phyloP scores from a whole-genome alignment of 495 filamentous ascomycete species.

The Penicillium soppii region DNA sequence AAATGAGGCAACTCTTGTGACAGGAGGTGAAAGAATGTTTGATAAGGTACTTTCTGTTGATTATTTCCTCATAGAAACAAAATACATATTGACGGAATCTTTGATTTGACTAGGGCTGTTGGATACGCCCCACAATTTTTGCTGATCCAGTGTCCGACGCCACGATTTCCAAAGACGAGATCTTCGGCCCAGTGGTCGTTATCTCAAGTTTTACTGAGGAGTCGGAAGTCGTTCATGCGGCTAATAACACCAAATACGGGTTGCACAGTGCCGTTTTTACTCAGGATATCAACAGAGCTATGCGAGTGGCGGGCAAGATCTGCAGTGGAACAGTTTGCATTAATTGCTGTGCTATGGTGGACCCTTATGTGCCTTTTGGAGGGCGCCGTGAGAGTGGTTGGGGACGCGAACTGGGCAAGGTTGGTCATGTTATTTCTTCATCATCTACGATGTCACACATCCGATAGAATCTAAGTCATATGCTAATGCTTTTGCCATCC shows the following conservation, averaged over 20 bases:
- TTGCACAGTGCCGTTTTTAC: constrained; percentile 45
- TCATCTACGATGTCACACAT: too few species aligned
- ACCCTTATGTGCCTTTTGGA: constrained; percentile 39
- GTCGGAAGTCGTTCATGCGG: constrained; percentile 67
- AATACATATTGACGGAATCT: constrained; percentile 23
- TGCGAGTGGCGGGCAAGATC: constrained; percentile 41
- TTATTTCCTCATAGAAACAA: too few species aligned
- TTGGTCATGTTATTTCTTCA: too few species aligned
- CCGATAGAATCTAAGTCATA: too few species aligned
- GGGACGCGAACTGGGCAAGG: constrained; percentile 38
- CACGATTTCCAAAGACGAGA: constrained; percentile 90
- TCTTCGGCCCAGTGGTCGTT: constrained; percentile 83
- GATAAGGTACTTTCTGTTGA: constrained; percentile 63
- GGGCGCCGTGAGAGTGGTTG: constrained; percentile 47
- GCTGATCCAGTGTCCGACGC: constrained; percentile 71
- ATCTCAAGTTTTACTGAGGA: constrained; percentile 79
- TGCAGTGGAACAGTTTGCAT: constrained; percentile 49
- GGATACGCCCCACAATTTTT: constrained; percentile 90
- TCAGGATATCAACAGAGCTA: constrained; percentile 40
- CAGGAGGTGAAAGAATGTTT: constrained; percentile 63
- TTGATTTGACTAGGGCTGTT: constrained; percentile 64
- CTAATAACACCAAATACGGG: constrained; percentile 68
- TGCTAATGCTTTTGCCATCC: too few species aligned
- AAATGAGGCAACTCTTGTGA: constrained; percentile 67
- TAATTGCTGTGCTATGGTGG: constrained; percentile 40